Conservation (phyloP, 2,329 filamentous ascomycete genomes). For the Xylariaceae sp. region DNA sequence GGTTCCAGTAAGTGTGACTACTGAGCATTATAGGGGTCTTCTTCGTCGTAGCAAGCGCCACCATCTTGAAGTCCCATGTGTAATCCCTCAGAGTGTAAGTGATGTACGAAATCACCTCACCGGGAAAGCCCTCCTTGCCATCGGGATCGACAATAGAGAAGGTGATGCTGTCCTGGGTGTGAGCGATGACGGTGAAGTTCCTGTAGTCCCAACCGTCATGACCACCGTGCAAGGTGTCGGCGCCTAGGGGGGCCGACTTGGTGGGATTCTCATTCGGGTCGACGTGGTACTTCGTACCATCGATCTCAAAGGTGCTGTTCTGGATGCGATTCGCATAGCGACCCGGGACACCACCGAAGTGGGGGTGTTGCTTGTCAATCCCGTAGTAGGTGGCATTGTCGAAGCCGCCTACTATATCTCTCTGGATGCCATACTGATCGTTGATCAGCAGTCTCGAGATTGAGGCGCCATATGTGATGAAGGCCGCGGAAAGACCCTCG, state of each 20-base stretch:
- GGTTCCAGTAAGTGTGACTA: slow-evolving; percentile 73
- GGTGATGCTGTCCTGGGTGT: slow-evolving; percentile 63
- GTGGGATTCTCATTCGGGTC: slow-evolving; percentile 59
- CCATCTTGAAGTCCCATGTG: slow-evolving; percentile 69
- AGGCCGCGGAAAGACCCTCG: slow-evolving; percentile 60
- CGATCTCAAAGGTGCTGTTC: slow-evolving; percentile 67
- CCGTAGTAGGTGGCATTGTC: slow-evolving; percentile 70
- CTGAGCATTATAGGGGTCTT: slow-evolving; percentile 80
- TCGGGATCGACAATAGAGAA: slow-evolving; percentile 70
- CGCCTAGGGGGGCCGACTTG: slow-evolving; percentile 44
- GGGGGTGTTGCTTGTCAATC: slow-evolving; percentile 59
- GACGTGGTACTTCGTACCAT: slow-evolving; percentile 56
- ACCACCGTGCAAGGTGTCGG: slow-evolving; percentile 65
- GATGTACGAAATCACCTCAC: slow-evolving; percentile 67
- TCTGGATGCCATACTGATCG: slow-evolving; percentile 61
- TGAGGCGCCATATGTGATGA: slow-evolving; percentile 70
- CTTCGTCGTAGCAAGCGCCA: slow-evolving; percentile 64
- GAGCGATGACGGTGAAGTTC: slow-evolving; percentile 70
- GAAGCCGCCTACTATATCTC: slow-evolving; percentile 68
- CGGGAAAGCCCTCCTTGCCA: slow-evolving; percentile 72
- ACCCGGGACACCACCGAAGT: slow-evolving; percentile 68
- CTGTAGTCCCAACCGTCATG: slow-evolving; percentile 70
- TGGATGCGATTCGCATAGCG: slow-evolving; percentile 78
- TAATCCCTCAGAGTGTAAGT: slow-evolving; percentile 64
- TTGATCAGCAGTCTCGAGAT: slow-evolving; percentile 66